These are phyloP conservation scores for Scytalidium sp. DNA, from an alignment of 2,329 filamentous ascomycete genomes.

Conservation along the genomic window DNA sequence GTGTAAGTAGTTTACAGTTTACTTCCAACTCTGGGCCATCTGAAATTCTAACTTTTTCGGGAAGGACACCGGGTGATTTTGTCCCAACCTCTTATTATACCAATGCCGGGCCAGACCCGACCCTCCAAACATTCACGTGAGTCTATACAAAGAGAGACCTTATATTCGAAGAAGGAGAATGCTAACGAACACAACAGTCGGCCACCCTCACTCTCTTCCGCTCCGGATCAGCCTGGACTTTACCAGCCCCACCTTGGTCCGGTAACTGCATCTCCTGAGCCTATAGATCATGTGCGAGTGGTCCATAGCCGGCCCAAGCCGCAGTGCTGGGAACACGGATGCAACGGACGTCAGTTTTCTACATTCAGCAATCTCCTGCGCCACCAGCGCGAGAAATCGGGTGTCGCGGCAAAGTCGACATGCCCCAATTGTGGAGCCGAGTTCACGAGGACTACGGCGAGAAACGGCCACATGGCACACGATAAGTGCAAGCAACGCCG, in stretches of 20 bases:
- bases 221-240: slow-evolving; percentile 23
- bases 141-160: slow-evolving; percentile 8
- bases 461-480: slow-evolving; percentile 82
- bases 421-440: slow-evolving; percentile 91
- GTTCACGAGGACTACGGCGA: slow-evolving; percentile 84
- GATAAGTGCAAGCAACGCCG: slow-evolving; percentile 86
- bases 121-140: slow-evolving; percentile 22
- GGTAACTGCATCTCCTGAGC: slow-evolving; percentile 37
- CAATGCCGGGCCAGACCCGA: slow-evolving; percentile 15
- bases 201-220: slow-evolving; percentile 26
- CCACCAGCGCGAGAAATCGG: slow-evolving; percentile 92
- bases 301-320: slow-evolving; percentile 83
- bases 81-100: slow-evolving; percentile 23
- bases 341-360: slow-evolving; percentile 92
- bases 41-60: slow-evolving; percentile 4
- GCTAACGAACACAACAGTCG: slow-evolving; percentile 4
- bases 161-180: slow-evolving; percentile 1
- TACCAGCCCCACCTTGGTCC: slow-evolving; percentile 26
- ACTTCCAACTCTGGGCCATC: not conserved
- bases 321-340: slow-evolving; percentile 96
- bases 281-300: slow-evolving; percentile 58
- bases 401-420: slow-evolving; percentile 81
- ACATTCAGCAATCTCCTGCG: slow-evolving; percentile 93
- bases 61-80: slow-evolving; percentile 2
- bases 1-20: slow-evolving; percentile 19